Evolutionary conservation across 2,329 filamentous ascomycete genomes (phyloP).

Genomic region (Aspergillus glaucus): DNA sequence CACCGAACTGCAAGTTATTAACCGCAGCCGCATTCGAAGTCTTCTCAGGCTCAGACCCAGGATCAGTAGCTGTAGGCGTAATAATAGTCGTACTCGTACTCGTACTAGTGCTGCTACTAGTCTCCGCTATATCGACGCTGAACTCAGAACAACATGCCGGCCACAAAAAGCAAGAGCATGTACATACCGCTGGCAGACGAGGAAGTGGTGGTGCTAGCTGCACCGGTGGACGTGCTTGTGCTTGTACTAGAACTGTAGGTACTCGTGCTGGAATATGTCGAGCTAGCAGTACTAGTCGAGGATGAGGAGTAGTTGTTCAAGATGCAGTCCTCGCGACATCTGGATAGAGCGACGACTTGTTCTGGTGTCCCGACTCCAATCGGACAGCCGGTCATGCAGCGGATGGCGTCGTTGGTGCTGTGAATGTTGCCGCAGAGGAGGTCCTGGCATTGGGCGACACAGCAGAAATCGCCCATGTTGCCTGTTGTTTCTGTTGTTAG

Average conservation of each 20-base stretch:
- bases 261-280: too few species aligned
- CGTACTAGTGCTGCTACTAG: not conserved
- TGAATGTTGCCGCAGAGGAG: conserved; percentile 48
- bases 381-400: conserved; percentile 48
- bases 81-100: not conserved
- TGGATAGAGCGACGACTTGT: not conserved
- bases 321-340: not conserved
- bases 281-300: not conserved
- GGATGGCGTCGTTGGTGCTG: conserved; percentile 46
- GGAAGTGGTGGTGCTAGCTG: conserved; percentile 4
- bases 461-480: conserved; percentile 42
- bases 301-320: not conserved
- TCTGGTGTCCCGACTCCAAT: conserved; percentile 29
- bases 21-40: conserved; percentile 25
- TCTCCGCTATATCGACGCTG: not conserved
- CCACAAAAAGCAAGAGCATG: not conserved
- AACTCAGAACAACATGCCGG: too few species aligned
- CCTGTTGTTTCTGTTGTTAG: conserved; percentile 22
- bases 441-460: conserved; percentile 46
- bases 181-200: conserved; percentile 10
- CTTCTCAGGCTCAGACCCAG: conserved; percentile 11
- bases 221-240: conserved; percentile 14
- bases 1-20: conserved; percentile 22
- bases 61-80: conserved; percentile 9
- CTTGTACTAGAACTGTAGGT: conserved; percentile 6